Percentiles rank a stretch among this genome's conserved stretches.
phyloP scores from a whole-genome alignment of 2,329 filamentous ascomycete genomes.

The Aureobasidium zeae region DNA sequence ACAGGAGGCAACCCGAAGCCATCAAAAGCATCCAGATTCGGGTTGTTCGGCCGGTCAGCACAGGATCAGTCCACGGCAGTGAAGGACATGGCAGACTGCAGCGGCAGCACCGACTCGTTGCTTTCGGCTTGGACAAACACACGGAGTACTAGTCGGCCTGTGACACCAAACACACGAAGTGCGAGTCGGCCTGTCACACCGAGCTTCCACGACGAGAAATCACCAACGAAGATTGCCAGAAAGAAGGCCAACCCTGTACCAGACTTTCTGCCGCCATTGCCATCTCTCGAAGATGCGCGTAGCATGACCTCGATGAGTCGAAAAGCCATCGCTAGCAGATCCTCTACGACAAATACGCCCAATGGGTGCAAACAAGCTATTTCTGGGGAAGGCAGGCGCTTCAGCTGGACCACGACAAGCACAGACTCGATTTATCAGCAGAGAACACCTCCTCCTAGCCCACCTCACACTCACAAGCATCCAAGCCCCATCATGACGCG shows the following conservation, averaged over 20 bases:
- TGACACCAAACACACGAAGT: constrained; percentile 5
- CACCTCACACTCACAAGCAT: constrained; percentile 30
- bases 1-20: constrained; percentile 19
- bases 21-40: constrained; percentile 15
- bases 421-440: constrained; percentile 33
- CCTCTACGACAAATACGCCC: no score
- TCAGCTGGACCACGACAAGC: constrained; percentile 35
- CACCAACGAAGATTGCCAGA: constrained; percentile 19
- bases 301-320: neutral
- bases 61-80: constrained; percentile 7
- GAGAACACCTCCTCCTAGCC: constrained; percentile 35
- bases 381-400: constrained; percentile 31
- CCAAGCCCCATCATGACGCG: constrained; percentile 13
- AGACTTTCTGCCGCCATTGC: neutral
- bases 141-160: constrained; percentile 2
- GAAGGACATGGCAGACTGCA: constrained; percentile 4
- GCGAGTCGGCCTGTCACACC: constrained; percentile 4
- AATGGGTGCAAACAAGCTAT: no score
- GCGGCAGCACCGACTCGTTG: constrained; percentile 1
- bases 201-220: constrained; percentile 2
- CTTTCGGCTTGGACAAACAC: neutral
- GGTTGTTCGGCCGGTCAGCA: constrained; percentile 1
- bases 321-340: constrained; percentile 29
- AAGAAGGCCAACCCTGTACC: neutral
- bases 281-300: neutral